Evolutionary conservation across 805 yeast species (phyloP).

Genomic region (Blastobotrys attinorum): DNA sequence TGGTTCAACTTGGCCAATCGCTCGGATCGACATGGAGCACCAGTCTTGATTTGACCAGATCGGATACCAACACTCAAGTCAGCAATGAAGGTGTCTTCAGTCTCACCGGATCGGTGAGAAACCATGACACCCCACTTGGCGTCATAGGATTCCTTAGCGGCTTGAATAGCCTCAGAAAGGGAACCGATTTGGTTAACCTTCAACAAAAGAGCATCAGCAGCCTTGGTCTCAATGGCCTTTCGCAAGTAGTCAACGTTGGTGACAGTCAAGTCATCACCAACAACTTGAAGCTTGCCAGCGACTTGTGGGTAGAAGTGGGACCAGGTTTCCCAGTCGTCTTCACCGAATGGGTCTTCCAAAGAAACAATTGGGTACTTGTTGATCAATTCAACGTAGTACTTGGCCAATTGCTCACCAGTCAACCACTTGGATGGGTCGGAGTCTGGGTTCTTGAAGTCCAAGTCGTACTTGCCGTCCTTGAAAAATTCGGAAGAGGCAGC

Average conservation of each 20-base stretch:
- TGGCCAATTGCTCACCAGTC: conserved; percentile 79
- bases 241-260: conserved; percentile 94
- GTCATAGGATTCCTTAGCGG: conserved; percentile 89
- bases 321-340: conserved; percentile 99
- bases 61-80: conserved; percentile 97
- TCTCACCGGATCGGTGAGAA: conserved; percentile 99
- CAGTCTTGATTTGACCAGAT: conserved; percentile 98
- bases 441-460: conserved; percentile 97
- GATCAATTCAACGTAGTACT: conserved; percentile 69
- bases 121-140: conserved; percentile 99
- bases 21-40: conserved; percentile 99
- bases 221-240: conserved; percentile 94
- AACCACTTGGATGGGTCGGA: conserved; percentile 88
- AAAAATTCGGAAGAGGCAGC: conserved; percentile 97
- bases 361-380: conserved; percentile 95
- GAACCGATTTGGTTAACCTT: conserved; percentile 99
- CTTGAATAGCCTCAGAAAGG: conserved; percentile 90
- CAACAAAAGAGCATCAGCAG: conserved; percentile 87
- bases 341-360: conserved; percentile 98
- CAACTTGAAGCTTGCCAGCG: conserved; percentile 65
- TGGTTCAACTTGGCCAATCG: conserved; percentile 99
- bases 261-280: conserved; percentile 97
- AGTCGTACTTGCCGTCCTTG: conserved; percentile 94
- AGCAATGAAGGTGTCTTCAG: conserved; percentile 98
- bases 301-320: conserved; percentile 59